Conservation (phyloP, 192 early-diverging fungal species). For the Coemansia sp. region DNA sequence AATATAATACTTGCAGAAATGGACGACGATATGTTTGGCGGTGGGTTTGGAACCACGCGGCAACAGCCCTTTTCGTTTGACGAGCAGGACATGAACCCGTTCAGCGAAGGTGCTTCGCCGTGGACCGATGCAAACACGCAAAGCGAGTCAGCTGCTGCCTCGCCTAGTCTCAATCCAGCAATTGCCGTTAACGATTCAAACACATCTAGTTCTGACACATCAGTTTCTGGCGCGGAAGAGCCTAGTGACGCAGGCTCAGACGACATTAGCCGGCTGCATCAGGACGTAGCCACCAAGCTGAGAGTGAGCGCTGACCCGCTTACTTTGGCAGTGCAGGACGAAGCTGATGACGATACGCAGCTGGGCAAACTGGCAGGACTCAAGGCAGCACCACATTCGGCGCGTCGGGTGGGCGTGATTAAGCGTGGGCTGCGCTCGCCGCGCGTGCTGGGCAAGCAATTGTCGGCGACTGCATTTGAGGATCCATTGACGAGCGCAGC, state of each 20-base stretch:
- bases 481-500: constrained; percentile 49
- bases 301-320: background rate
- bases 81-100: constrained; percentile 50
- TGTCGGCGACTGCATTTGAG: constrained; percentile 36
- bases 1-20: constrained; percentile 8
- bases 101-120: constrained; percentile 31
- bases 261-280: constrained; percentile 7
- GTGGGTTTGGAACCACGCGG: constrained; percentile 29
- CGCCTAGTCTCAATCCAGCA: background rate
- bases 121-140: constrained; percentile 16
- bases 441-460: constrained; percentile 41
- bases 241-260: constrained; percentile 8
- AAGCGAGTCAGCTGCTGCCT: background rate
- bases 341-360: background rate
- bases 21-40: constrained; percentile 45
- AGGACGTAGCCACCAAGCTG: constrained; percentile 11
- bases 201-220: background rate
- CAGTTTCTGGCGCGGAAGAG: background rate
- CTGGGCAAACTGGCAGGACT: background rate
- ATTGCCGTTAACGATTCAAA: background rate
- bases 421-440: constrained; percentile 48
- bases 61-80: constrained; percentile 38
- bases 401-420: constrained; percentile 43
- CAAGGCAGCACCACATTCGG: constrained; percentile 25
- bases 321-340: background rate